Conservation (phyloP, 129 eudicot species). For the Flaveria sonorensis region DNA sequence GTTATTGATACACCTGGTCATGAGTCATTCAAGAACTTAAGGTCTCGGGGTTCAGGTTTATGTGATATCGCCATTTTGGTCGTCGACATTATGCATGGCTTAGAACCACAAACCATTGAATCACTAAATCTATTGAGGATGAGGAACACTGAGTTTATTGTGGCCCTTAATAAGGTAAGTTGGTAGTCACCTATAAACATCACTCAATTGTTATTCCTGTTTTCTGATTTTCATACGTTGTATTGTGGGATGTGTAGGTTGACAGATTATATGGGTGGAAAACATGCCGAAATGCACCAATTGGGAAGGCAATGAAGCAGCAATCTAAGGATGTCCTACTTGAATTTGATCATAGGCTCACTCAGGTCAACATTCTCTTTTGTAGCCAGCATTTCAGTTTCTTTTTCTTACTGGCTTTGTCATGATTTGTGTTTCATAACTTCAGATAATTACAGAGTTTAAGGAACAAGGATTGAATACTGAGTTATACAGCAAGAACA, state of each 20-base stretch:
- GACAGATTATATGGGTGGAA: slow-evolving; percentile 96
- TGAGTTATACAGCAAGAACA: slow-evolving; percentile 83
- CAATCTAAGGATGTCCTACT: slow-evolving; percentile 75
- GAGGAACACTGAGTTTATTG: slow-evolving; percentile 89
- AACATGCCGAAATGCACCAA: slow-evolving; percentile 83
- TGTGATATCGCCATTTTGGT: slow-evolving; percentile 96
- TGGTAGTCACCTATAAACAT: slow-evolving; percentile 1
- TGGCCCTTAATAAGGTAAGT: slow-evolving; percentile 88
- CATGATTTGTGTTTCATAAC: slow-evolving; percentile 20
- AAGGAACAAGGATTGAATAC: slow-evolving; percentile 96
- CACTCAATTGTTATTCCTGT: neutral
- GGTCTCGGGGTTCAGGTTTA: slow-evolving; percentile 94
- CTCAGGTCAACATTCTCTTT: slow-evolving; percentile 43
- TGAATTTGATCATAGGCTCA: slow-evolving; percentile 71
- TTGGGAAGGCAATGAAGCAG: slow-evolving; percentile 80
- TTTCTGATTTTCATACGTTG: slow-evolving; percentile 20
- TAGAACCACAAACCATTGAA: slow-evolving; percentile 94
- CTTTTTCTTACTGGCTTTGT: slow-evolving; percentile 12
- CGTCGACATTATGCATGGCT: slow-evolving; percentile 97
- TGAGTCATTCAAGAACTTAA: slow-evolving; percentile 84
- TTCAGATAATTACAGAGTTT: slow-evolving; percentile 76
- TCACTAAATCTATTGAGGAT: slow-evolving; percentile 82
- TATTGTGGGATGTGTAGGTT: slow-evolving; percentile 47
- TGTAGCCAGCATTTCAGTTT: neutral
- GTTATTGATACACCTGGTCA: slow-evolving; percentile 99